These are phyloP conservation scores for Rhododendron simsii DNA, from an alignment of 148 eudicot genomes.

Conservation along the genomic window DNA sequence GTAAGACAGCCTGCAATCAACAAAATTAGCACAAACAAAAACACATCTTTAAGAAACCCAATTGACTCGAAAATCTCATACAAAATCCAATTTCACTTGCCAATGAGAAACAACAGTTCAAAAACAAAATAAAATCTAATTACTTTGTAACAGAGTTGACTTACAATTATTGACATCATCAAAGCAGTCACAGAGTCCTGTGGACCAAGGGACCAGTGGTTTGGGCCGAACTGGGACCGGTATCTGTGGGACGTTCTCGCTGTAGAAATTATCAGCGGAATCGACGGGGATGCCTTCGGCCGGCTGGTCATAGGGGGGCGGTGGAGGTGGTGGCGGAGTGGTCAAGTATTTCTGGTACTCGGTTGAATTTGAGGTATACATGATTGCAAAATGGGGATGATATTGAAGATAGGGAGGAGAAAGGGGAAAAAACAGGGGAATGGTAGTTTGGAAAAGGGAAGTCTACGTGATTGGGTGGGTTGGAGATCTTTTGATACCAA, in stretches of 20 bases:
- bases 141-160: background rate
- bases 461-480: background rate
- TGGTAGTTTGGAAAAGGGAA: background rate
- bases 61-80: background rate
- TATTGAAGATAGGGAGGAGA: background rate
- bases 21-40: background rate
- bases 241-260: background rate
- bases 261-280: background rate
- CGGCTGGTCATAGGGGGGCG: background rate
- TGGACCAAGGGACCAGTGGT: conserved; percentile 29
- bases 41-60: background rate
- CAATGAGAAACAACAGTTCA: background rate
- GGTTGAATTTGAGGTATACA: conserved; percentile 1
- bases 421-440: background rate
- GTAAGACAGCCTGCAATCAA: background rate
- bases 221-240: background rate
- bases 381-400: background rate
- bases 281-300: conserved; percentile 5
- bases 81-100: background rate
- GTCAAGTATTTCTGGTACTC: conserved; percentile 8
- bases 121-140: no score
- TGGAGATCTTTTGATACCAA: background rate
- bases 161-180: conserved; percentile 31
- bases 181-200: conserved; percentile 36
- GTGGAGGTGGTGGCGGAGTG: background rate